Conservation (phyloP, 495 filamentous ascomycete species). For the Aspergillus hancockii region DNA sequence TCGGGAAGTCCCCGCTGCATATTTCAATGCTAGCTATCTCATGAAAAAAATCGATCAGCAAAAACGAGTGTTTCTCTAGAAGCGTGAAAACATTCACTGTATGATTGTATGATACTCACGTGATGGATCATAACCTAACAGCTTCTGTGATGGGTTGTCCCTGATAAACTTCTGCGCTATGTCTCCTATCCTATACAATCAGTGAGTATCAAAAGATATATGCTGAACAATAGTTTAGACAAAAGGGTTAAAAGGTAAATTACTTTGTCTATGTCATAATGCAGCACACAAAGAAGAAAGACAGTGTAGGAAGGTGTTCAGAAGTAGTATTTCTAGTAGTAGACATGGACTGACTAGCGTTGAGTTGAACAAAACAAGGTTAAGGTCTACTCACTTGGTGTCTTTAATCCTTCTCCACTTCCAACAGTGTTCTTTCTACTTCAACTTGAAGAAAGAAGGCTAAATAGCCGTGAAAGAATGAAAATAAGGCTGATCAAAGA, state of each 20-base stretch:
- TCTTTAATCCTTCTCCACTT: too few species aligned
- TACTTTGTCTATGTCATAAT: background rate
- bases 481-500: background rate
- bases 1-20: too few species aligned
- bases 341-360: background rate
- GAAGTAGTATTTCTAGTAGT: background rate
- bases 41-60: background rate
- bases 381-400: background rate
- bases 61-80: background rate
- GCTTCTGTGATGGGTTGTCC: slow-evolving; percentile 1
- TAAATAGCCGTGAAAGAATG: background rate
- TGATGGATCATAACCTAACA: slow-evolving; percentile 19
- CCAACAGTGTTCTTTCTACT: background rate
- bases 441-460: background rate
- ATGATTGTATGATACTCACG: slow-evolving; percentile 11
- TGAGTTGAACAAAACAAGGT: background rate
- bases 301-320: background rate
- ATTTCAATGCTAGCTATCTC: too few species aligned
- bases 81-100: background rate
- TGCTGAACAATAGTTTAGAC: background rate
- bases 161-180: background rate
- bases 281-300: background rate
- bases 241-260: background rate
- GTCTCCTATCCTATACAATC: background rate
- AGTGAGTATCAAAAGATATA: background rate